These are phyloP conservation scores for Lasiosphaeris hirsuta DNA, from an alignment of 495 filamentous ascomycete genomes.

Conservation along the genomic window DNA sequence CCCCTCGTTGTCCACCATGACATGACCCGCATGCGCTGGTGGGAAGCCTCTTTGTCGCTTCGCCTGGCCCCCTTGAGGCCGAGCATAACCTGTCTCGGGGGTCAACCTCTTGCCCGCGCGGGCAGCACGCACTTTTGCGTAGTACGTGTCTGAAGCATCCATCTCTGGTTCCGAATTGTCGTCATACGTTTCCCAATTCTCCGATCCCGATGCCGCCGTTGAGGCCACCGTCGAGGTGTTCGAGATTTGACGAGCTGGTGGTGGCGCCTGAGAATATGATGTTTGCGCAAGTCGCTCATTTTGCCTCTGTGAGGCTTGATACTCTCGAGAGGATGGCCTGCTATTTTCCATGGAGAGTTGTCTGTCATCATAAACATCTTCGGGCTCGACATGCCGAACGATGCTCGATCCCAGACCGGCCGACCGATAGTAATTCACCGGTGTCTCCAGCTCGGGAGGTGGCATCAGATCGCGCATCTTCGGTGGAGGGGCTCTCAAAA, in stretches of 20 bases:
- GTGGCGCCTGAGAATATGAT: conserved; percentile 34
- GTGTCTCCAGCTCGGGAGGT: conserved; percentile 63
- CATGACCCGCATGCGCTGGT: conserved; percentile 32
- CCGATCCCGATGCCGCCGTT: conserved; percentile 70
- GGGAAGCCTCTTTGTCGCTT: conserved; percentile 45
- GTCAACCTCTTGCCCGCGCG: conserved; percentile 44
- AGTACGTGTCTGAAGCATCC: conserved; percentile 72
- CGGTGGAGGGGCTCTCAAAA: conserved; percentile 68
- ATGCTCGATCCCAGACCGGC: conserved; percentile 62
- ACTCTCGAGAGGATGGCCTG: conserved; percentile 28
- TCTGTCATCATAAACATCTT: conserved; percentile 80
- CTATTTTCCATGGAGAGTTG: conserved; percentile 25
- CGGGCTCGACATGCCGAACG: conserved; percentile 74
- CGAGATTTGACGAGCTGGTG: conserved; percentile 58
- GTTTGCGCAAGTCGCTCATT: conserved; percentile 36
- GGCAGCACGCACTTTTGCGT: conserved; percentile 68
- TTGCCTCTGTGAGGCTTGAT: conserved; percentile 35
- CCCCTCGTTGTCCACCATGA: conserved; percentile 42
- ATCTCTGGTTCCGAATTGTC: conserved; percentile 70
- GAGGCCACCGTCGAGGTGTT: conserved; percentile 62
- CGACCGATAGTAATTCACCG: conserved; percentile 56
- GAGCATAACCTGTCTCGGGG: conserved; percentile 39
- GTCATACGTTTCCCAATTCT: conserved; percentile 96
- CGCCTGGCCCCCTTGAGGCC: conserved; percentile 17
- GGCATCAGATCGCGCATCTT: conserved; percentile 81